Evolutionary conservation across 2,329 filamentous ascomycete species (phyloP).

Genomic region (Colletotrichum plurivorum): DNA sequence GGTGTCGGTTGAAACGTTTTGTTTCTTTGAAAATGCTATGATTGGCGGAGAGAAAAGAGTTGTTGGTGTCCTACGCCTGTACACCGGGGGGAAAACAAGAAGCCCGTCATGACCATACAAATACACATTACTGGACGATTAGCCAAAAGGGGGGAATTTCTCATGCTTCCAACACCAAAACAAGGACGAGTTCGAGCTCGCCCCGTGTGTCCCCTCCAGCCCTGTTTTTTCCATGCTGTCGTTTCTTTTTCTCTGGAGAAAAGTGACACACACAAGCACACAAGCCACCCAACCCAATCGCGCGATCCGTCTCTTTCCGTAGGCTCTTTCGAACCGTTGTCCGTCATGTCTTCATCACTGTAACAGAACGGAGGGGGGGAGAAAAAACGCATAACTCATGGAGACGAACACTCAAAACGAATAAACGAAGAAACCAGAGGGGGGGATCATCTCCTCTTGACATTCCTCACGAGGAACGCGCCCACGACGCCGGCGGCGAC

Average conservation of each 20-base stretch:
- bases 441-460: slow-evolving; percentile 67
- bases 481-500: slow-evolving; percentile 95
- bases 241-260: background rate
- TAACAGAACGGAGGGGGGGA: background rate
- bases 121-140: slow-evolving; percentile 35
- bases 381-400: no score
- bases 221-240: slow-evolving; percentile 15
- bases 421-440: background rate
- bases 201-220: background rate
- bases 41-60: slow-evolving; percentile 12
- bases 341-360: background rate
- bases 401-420: no score
- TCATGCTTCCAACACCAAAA: no score
- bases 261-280: no score
- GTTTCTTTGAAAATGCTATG: background rate
- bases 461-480: slow-evolving; percentile 85
- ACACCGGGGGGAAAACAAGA: slow-evolving; percentile 17
- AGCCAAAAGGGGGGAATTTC: slow-evolving; percentile 2
- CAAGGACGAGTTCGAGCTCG: no score
- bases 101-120: slow-evolving; percentile 35
- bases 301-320: background rate
- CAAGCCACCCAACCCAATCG: no score
- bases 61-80: slow-evolving; percentile 32
- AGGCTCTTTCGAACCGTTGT: background rate
- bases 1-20: background rate